Conservation (phyloP, 306 rosid genomes). For the Macrotyloma uniflorum region DNA sequence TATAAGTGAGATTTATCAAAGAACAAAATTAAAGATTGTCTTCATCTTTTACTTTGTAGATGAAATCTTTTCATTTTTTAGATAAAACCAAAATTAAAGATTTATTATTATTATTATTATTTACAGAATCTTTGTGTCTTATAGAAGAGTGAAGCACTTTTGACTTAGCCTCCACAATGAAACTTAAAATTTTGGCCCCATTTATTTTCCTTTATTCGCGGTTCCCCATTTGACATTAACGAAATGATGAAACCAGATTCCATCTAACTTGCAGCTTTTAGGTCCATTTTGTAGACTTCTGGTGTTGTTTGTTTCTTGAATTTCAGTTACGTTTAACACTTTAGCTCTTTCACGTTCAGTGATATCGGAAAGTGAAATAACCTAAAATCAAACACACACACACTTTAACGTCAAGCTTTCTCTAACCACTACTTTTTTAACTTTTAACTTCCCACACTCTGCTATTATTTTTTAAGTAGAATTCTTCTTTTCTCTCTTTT, state of each 20-base stretch:
- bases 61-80: no score
- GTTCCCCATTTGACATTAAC: not conserved
- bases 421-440: no score
- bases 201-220: not conserved
- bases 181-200: not conserved
- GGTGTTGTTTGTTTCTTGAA: not conserved
- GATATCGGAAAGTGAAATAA: not conserved
- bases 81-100: no score
- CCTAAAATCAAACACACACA: not conserved
- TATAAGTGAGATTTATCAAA: not conserved
- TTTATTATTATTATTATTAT: no score
- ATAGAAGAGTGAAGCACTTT: not conserved
- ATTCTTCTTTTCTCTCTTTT: no score
- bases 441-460: no score
- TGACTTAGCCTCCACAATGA: constrained; percentile 9
- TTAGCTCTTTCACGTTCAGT: not conserved
- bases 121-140: not conserved
- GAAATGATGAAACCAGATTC: not conserved
- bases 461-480: no score
- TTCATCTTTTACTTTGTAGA: not conserved
- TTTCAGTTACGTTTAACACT: not conserved
- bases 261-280: not conserved
- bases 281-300: not conserved
- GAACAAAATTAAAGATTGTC: not conserved
- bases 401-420: no score